Percentiles rank a stretch among this genome's conserved stretches.
Evolutionary conservation across 176 grass and related monocot genomes (phyloP).

Genomic region (Elaeis guineensis): DNA sequence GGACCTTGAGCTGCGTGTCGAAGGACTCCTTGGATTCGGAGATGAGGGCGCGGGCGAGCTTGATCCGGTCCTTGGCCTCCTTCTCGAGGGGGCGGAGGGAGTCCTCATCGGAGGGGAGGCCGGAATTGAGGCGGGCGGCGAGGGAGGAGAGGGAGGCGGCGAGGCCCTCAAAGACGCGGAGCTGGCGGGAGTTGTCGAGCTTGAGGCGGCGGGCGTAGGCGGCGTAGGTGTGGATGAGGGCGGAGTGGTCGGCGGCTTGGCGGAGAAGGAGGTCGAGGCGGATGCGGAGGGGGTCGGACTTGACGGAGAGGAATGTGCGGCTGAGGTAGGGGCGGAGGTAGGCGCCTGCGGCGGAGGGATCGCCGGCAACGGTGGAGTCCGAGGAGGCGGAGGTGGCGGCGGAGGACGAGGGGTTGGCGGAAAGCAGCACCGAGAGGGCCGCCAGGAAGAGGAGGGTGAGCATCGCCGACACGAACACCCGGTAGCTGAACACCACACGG

Average conservation of each 20-base stretch:
- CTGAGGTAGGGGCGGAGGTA: constrained; percentile 24
- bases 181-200: constrained; percentile 52
- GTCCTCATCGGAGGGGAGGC: constrained; percentile 34
- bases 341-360: background rate
- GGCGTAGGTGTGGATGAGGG: constrained; percentile 60
- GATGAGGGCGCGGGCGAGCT: constrained; percentile 69
- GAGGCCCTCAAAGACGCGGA: constrained; percentile 45
- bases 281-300: constrained; percentile 14
- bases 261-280: constrained; percentile 48
- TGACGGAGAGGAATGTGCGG: constrained; percentile 4
- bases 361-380: constrained; percentile 11
- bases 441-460: constrained; percentile 33
- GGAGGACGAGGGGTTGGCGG: background rate
- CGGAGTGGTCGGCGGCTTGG: constrained; percentile 75
- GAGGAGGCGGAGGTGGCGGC: constrained; percentile 44
- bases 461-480: constrained; percentile 21
- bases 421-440: constrained; percentile 13
- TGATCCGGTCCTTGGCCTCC: constrained; percentile 58
- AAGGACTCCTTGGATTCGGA: constrained; percentile 65
- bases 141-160: constrained; percentile 13
- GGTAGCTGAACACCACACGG: constrained; percentile 24
- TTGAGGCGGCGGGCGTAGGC: constrained; percentile 66
- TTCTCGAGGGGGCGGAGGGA: constrained; percentile 60
- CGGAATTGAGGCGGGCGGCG: constrained; percentile 38
- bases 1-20: constrained; percentile 91